Evolutionary conservation across 179 eudicot species (phyloP).

Genomic region (Spergularia azorica): DNA sequence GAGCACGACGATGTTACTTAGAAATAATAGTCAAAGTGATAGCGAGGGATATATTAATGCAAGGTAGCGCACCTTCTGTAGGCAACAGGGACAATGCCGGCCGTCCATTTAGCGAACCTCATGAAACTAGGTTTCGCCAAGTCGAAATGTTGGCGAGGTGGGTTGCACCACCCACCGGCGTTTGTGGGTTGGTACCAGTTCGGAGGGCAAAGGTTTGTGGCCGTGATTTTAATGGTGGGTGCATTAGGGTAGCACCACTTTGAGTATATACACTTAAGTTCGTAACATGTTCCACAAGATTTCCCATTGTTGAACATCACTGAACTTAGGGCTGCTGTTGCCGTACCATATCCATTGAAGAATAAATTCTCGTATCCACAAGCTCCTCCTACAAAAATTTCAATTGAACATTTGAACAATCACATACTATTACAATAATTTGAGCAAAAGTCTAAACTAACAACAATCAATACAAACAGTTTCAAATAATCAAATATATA

Average conservation of each 20-base stretch:
- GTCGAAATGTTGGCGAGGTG: slow-evolving; percentile 76
- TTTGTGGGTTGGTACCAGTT: slow-evolving; percentile 52
- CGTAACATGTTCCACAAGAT: slow-evolving; percentile 61
- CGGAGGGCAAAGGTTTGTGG: slow-evolving; percentile 77
- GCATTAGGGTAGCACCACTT: slow-evolving; percentile 45
- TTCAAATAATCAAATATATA: too few species aligned
- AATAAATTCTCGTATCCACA: slow-evolving; percentile 72
- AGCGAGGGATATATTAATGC: too few species aligned
- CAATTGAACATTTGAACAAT: too few species aligned
- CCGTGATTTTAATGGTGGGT: slow-evolving; percentile 50
- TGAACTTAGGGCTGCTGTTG: slow-evolving; percentile 68
- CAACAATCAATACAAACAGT: too few species aligned
- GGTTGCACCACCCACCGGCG: slow-evolving; percentile 88
- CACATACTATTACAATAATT: too few species aligned
- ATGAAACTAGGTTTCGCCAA: slow-evolving; percentile 72
- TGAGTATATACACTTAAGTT: slow-evolving; percentile 50
- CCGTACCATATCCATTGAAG: slow-evolving; percentile 50
- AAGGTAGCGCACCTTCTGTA: slow-evolving; percentile 36
- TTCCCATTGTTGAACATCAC: slow-evolving; percentile 56
- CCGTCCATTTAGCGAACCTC: slow-evolving; percentile 62
- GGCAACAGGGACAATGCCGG: slow-evolving; percentile 73
- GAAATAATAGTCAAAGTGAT: too few species aligned
- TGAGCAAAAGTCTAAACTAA: too few species aligned
- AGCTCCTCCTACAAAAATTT: slow-evolving; percentile 54
- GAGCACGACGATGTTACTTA: too few species aligned